These are phyloP conservation scores for Suillus subluteus DNA, from an alignment of 768 basidiomycete genomes.

Conservation along the genomic window DNA sequence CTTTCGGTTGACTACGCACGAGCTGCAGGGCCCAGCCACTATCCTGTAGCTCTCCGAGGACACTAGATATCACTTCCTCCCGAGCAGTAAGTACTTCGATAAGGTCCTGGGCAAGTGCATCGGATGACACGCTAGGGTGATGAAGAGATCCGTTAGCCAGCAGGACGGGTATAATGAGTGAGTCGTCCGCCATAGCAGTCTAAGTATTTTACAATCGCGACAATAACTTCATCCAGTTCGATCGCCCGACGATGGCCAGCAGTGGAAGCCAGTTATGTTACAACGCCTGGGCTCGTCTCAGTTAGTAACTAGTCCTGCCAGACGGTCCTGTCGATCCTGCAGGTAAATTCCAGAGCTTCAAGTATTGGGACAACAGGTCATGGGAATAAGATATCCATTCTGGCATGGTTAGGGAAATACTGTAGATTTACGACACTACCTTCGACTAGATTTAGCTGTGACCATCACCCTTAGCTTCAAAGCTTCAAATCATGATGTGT, in stretches of 20 bases:
- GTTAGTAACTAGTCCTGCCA: background rate
- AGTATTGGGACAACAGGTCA: background rate
- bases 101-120: constrained; percentile 63
- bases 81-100: constrained; percentile 51
- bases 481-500: too few relatives aligned
- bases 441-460: too few relatives aligned
- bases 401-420: background rate
- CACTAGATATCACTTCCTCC: constrained; percentile 54
- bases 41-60: constrained; percentile 60
- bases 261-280: background rate
- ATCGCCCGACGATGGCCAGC: background rate
- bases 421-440: too few relatives aligned
- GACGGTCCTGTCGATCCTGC: background rate
- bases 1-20: constrained; percentile 59
- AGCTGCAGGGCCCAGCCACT: constrained; percentile 72
- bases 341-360: background rate
- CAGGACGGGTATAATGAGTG: constrained; percentile 60
- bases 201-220: background rate
- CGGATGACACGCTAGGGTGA: constrained; percentile 58
- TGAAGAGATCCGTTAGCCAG: constrained; percentile 61
- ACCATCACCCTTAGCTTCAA: too few relatives aligned
- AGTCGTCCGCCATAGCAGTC: constrained; percentile 44
- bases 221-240: constrained; percentile 2
- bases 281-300: background rate
- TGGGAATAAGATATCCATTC: background rate